phyloP scores from a whole-genome alignment of 164 flowering plant genomes.

The Aristolochia californica region DNA sequence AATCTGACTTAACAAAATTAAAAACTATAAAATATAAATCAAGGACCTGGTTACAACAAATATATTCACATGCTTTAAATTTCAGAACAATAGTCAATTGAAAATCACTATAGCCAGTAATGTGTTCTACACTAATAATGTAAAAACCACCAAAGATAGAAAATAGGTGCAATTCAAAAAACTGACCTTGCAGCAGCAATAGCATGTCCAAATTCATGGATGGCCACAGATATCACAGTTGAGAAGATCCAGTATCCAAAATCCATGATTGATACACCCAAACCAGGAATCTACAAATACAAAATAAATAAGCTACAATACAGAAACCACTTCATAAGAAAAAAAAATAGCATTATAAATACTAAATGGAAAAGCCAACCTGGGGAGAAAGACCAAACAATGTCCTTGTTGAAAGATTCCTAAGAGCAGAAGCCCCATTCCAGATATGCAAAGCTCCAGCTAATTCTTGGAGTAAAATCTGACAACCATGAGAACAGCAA shows the following conservation, averaged over 20 bases:
- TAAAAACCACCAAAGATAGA: neutral
- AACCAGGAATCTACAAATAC: constrained; percentile 28
- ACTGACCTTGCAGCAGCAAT: constrained; percentile 75
- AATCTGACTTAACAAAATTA: constrained; percentile 19
- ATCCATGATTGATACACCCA: constrained; percentile 37
- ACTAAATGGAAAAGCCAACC: constrained; percentile 19
- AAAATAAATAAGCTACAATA: neutral
- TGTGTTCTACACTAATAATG: neutral
- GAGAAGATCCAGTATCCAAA: constrained; percentile 41
- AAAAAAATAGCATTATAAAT: too few species aligned
- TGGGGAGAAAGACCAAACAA: constrained; percentile 35
- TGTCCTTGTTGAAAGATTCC: constrained; percentile 13
- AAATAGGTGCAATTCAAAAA: constrained; percentile 1
- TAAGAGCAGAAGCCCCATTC: constrained; percentile 7
- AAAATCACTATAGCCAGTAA: neutral
- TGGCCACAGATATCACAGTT: constrained; percentile 46
- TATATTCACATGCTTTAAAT: too few species aligned
- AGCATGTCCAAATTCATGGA: constrained; percentile 89
- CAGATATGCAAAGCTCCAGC: constrained; percentile 18
- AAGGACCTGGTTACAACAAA: neutral
- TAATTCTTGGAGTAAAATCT: constrained; percentile 42
- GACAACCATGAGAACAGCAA: constrained; percentile 1
- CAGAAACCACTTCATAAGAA: too few species aligned
- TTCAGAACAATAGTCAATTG: too few species aligned
- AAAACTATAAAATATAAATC: neutral